Percentiles rank a stretch among this genome's conserved stretches.
Evolutionary conservation across 805 yeast species (phyloP).

Genomic region (Hanseniaspora valbyensis): DNA sequence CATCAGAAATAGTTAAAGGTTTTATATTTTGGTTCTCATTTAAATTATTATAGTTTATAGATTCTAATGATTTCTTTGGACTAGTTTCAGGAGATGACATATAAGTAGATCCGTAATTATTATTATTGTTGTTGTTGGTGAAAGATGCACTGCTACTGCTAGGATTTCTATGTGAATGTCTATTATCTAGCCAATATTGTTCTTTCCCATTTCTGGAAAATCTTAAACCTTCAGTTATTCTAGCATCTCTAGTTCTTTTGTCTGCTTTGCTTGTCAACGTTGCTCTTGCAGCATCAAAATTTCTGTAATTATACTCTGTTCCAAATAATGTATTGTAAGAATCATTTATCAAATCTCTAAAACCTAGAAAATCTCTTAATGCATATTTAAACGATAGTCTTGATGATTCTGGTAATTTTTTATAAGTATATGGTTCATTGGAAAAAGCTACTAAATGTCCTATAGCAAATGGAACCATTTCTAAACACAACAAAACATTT

Average conservation of each 20-base stretch:
- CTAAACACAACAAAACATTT: slow-evolving; percentile 69
- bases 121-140: background rate
- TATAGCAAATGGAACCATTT: slow-evolving; percentile 71
- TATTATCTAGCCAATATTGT: slow-evolving; percentile 60
- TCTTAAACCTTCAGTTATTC: slow-evolving; percentile 74
- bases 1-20: background rate
- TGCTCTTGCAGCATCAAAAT: slow-evolving; percentile 72
- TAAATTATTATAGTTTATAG: background rate
- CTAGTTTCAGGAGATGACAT: background rate
- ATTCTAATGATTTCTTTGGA: background rate
- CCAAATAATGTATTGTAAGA: slow-evolving; percentile 54
- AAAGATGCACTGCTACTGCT: background rate
- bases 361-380: slow-evolving; percentile 61
- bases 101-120: background rate
- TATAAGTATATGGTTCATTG: slow-evolving; percentile 55
- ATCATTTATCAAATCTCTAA: slow-evolving; percentile 70
- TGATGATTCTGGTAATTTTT: slow-evolving; percentile 55
- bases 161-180: background rate
- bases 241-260: slow-evolving; percentile 50
- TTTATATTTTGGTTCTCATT: background rate
- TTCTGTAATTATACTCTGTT: slow-evolving; percentile 71
- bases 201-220: slow-evolving; percentile 67
- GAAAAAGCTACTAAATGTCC: slow-evolving; percentile 86
- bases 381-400: slow-evolving; percentile 55
- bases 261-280: slow-evolving; percentile 51